These are phyloP conservation scores for Paecilomyces formosus DNA, from an alignment of 2,329 filamentous ascomycete species.

Conservation along the genomic window DNA sequence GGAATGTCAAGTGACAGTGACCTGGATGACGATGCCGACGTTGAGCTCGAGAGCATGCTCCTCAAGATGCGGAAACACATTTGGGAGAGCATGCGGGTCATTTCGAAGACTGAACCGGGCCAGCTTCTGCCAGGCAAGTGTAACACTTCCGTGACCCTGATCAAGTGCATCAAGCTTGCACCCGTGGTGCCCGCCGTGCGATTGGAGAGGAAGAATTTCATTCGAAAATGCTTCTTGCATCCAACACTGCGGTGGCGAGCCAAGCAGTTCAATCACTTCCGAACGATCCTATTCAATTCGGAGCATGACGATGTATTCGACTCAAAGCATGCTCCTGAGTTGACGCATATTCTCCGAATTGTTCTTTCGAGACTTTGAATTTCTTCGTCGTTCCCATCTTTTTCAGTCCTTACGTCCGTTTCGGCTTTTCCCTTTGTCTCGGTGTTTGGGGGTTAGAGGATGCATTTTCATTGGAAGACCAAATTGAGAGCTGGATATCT, in stretches of 20 bases:
- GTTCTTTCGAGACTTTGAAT: neutral
- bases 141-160: neutral
- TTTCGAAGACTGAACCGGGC: neutral
- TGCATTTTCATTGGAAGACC: neutral
- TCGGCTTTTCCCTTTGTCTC: neutral
- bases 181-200: neutral
- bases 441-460: neutral
- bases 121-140: neutral
- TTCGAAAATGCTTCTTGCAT: neutral
- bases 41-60: neutral
- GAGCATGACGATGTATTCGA: neutral
- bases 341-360: neutral
- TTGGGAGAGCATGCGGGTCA: neutral
- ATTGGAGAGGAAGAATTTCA: neutral
- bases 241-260: neutral
- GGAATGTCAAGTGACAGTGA: neutral
- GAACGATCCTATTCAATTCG: neutral
- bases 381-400: neutral
- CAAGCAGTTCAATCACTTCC: neutral
- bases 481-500: neutral
- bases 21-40: neutral
- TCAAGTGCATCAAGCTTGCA: neutral
- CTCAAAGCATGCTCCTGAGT: neutral
- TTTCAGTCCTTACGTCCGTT: neutral
- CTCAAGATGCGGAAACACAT: conserved; percentile 1